phyloP scores from a whole-genome alignment of 257 asterid species.

The Lithospermum erythrorhizon region DNA sequence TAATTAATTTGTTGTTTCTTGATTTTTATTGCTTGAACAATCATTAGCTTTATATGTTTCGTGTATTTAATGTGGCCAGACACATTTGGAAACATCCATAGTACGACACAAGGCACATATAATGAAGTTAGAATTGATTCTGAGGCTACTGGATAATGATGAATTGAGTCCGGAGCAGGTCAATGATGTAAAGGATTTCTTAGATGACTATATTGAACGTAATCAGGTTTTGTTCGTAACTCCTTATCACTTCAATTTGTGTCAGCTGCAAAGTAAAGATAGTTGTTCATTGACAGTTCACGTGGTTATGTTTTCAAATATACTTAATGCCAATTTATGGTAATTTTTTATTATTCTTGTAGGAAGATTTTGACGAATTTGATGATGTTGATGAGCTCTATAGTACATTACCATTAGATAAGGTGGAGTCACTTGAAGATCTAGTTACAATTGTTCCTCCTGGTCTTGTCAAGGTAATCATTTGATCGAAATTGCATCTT shows the following conservation, averaged over 20 bases:
- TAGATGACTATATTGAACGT: constrained; percentile 97
- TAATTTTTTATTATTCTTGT: constrained; percentile 9
- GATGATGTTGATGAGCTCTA: constrained; percentile 94
- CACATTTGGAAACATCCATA: constrained; percentile 88
- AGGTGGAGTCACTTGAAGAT: constrained; percentile 98
- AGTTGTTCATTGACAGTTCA: background rate
- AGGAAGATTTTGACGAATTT: constrained; percentile 97
- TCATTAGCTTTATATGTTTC: background rate
- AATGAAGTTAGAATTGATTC: constrained; percentile 84
- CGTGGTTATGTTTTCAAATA: constrained; percentile 8
- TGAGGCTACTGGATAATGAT: constrained; percentile 93
- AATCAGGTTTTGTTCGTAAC: constrained; percentile 52
- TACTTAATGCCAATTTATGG: background rate
- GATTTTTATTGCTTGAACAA: background rate
- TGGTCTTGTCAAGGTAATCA: constrained; percentile 67
- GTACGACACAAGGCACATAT: constrained; percentile 97
- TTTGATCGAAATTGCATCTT: constrained; percentile 9
- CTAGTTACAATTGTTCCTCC: constrained; percentile 80
- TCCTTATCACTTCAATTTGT: background rate
- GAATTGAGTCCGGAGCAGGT: constrained; percentile 99
- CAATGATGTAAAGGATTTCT: constrained; percentile 93
- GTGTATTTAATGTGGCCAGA: constrained; percentile 27
- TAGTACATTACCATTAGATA: constrained; percentile 83
- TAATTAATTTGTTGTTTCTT: background rate
- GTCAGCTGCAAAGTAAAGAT: background rate